Percentiles rank a stretch among this genome's conserved stretches.
Conservation (phyloP, 305 asterid genomes). For the Solanum aculeatissimum region DNA sequence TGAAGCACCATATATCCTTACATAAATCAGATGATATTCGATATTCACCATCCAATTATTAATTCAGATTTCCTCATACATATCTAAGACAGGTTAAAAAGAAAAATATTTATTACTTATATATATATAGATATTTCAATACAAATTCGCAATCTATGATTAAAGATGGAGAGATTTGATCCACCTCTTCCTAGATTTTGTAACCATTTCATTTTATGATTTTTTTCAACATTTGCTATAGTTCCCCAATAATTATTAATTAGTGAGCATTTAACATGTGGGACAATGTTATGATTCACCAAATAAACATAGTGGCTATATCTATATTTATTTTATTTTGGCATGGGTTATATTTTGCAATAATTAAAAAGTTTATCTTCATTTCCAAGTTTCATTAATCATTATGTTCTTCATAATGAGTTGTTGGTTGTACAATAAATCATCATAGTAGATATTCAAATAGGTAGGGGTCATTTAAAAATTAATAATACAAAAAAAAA, state of each 20-base stretch:
- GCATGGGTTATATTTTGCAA: neutral
- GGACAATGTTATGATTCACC: neutral
- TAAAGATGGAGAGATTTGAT: too few relatives aligned
- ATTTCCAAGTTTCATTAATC: neutral
- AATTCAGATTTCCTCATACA: neutral
- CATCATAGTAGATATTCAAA: neutral
- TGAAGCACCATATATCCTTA: too few relatives aligned
- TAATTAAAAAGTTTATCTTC: neutral
- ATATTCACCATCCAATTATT: neutral
- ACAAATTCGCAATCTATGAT: too few relatives aligned
- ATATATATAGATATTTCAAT: neutral
- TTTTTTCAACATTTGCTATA: neutral
- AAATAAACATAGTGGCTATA: neutral
- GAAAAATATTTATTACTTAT: neutral
- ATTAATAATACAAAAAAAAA: neutral
- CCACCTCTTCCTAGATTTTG: neutral
- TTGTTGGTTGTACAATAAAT: neutral
- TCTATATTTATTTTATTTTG: neutral
- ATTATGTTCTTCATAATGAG: neutral
- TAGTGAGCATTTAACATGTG: constrained; percentile 2
- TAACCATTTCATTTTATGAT: neutral
- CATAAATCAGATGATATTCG: neutral
- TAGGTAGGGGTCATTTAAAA: neutral
- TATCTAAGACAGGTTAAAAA: neutral
- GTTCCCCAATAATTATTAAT: neutral